Conservation (phyloP, 495 filamentous ascomycete genomes). For the Evernia prunastri region DNA sequence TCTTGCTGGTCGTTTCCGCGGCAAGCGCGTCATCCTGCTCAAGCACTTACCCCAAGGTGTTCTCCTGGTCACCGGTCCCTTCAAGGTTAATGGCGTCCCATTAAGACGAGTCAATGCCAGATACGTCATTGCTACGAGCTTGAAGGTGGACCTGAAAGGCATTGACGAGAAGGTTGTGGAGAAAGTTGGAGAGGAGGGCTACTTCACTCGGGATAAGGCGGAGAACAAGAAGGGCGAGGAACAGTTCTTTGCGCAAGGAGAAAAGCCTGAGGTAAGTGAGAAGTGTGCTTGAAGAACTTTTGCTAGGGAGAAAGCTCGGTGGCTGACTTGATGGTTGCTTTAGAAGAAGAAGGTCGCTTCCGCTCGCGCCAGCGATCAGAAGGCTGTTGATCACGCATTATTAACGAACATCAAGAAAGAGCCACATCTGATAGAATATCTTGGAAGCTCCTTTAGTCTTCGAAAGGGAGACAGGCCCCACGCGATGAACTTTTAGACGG, state of each 20-base stretch:
- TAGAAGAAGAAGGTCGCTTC: slow-evolving; percentile 93
- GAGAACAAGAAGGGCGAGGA: slow-evolving; percentile 88
- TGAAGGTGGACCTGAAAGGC: slow-evolving; percentile 76
- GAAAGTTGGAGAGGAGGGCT: slow-evolving; percentile 74
- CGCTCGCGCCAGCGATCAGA: slow-evolving; percentile 91
- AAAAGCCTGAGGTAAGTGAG: slow-evolving; percentile 83
- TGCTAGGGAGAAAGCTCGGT: not conserved
- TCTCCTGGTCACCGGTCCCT: slow-evolving; percentile 97
- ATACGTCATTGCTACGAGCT: slow-evolving; percentile 97
- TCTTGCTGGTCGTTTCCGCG: slow-evolving; percentile 98
- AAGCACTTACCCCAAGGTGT: slow-evolving; percentile 94
- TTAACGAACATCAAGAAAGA: slow-evolving; percentile 93
- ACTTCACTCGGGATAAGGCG: slow-evolving; percentile 93
- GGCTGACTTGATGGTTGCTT: not conserved
- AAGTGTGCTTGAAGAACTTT: not conserved
- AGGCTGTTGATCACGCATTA: slow-evolving; percentile 90
- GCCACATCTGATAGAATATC: slow-evolving; percentile 78
- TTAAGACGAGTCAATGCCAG: slow-evolving; percentile 95
- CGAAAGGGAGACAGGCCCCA: slow-evolving; percentile 97
- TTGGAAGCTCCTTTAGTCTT: slow-evolving; percentile 87
- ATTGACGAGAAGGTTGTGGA: slow-evolving; percentile 76
- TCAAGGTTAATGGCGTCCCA: slow-evolving; percentile 99
- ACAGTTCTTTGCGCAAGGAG: slow-evolving; percentile 94
- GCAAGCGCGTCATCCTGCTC: slow-evolving; percentile 98
- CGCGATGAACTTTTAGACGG: slow-evolving; percentile 81